phyloP scores from a whole-genome alignment of 768 basidiomycete genomes.

The Gloeostereum incarnatum region DNA sequence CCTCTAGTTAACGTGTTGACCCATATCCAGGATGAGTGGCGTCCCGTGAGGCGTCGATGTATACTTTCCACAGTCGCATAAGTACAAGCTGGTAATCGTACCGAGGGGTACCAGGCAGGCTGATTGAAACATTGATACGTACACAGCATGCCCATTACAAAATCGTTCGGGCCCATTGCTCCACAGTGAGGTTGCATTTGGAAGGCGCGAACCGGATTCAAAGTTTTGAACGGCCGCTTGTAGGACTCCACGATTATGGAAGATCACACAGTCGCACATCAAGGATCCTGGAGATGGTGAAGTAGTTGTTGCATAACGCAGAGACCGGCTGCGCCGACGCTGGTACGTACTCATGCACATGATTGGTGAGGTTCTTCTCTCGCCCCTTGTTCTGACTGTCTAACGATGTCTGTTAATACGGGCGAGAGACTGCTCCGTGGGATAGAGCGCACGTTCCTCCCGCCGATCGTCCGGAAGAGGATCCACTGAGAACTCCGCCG shows the following conservation, averaged over 20 bases:
- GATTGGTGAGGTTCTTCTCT: constrained; percentile 42
- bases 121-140: too few relatives aligned
- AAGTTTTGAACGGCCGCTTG: constrained; percentile 43
- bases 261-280: constrained; percentile 39
- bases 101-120: too few relatives aligned
- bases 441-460: constrained; percentile 36
- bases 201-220: too few relatives aligned
- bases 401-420: neutral
- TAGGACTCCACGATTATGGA: constrained; percentile 56
- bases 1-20: too few relatives aligned
- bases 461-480: constrained; percentile 32
- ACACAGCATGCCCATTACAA: too few relatives aligned
- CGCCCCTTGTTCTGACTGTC: constrained; percentile 29
- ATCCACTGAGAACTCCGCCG: constrained; percentile 30
- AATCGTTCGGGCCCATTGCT: too few relatives aligned
- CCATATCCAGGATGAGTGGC: too few relatives aligned
- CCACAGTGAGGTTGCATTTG: too few relatives aligned
- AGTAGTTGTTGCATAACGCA: constrained; percentile 10
- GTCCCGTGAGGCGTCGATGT: too few relatives aligned
- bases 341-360: constrained; percentile 50
- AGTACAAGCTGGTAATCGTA: too few relatives aligned
- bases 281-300: constrained; percentile 53
- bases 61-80: too few relatives aligned
- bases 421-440: constrained; percentile 10
- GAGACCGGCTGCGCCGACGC: constrained; percentile 31